Percentiles rank a stretch among this genome's conserved stretches.
Conservation (phyloP, 192 early-diverging fungal genomes). For the Backusella circina region DNA sequence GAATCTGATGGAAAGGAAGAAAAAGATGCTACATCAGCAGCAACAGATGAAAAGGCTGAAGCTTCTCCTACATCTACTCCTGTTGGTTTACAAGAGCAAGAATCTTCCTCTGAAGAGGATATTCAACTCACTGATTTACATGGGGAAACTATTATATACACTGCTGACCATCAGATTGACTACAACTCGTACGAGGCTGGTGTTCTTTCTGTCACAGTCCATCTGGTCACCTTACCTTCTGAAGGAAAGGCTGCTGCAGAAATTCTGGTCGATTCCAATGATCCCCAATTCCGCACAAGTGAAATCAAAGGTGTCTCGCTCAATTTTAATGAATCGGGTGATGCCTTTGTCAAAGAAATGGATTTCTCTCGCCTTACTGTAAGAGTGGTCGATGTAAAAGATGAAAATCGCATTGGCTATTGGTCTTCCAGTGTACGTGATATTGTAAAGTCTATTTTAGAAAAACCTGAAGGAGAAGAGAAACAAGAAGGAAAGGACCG, state of each 20-base stretch:
- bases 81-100: background rate
- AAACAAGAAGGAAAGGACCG: background rate
- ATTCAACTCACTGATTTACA: slow-evolving; percentile 25
- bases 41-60: background rate
- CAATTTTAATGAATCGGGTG: slow-evolving; percentile 38
- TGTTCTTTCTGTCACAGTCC: slow-evolving; percentile 47
- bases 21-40: background rate
- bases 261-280: slow-evolving; percentile 45
- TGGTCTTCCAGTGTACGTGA: background rate
- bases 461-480: background rate
- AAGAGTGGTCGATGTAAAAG: slow-evolving; percentile 23
- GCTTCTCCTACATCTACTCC: background rate
- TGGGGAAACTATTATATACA: slow-evolving; percentile 28
- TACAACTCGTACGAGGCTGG: slow-evolving; percentile 41
- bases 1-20: background rate
- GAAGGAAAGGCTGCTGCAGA: slow-evolving; percentile 34
- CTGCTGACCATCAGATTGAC: slow-evolving; percentile 23
- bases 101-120: background rate
- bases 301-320: slow-evolving; percentile 27
- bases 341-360: slow-evolving; percentile 56
- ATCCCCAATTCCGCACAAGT: slow-evolving; percentile 39
- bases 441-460: background rate
- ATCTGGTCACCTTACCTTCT: slow-evolving; percentile 30
- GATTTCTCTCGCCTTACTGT: slow-evolving; percentile 50
- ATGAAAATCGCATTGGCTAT: slow-evolving; percentile 11